Evolutionary conservation across 23 red algal genomes (phyloP), one percentile per base, ranked within the genome.

Genomic region (Pyropia yezoensis): DNA sequence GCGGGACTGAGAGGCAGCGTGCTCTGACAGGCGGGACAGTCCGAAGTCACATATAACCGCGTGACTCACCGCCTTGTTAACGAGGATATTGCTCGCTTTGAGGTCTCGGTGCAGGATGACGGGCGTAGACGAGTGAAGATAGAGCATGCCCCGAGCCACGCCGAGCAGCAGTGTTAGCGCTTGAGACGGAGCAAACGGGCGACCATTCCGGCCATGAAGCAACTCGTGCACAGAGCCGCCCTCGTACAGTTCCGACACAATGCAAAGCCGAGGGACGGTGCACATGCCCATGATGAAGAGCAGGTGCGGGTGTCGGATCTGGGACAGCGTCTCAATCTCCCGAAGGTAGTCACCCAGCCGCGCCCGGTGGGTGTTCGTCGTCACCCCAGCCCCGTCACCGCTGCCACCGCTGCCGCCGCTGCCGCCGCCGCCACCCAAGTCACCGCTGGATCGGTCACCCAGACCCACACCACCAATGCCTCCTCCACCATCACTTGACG

Each of bases 41-140:
- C 92, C 92, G 74, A 96, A 96, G 54, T 96, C 92, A 52, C 92
- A 96, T 66, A 96, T 96, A 12, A 88, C 92, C 15, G 74, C 76
- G 62, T 88, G 92, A 56, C 66, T 90, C 15, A 89, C 17, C 24
- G 72, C 29, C 75, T 73, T 62, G 67, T 96, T 83, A 32, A 96
- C 69, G 49, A 96, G 76, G 59, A 96, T 86, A 76, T 96, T 96
- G 57, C 83, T 89, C 39, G 92, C 70, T 61, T 96, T 96, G 61
- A 96, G 69, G 74, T 96, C 92, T 26, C 92, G 79, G 57, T 96
- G 92, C 59, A 96, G 74, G 58, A 96, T 89, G 39, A 77, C 66
- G 30, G 92, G 92, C 16, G 56, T 65, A n/a, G 83, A 96, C 15
- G 92, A 88, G 75, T 96, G 92, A 51, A 96, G 67, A 34, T 96